Evolutionary conservation across 2,329 filamentous ascomycete genomes (phyloP), one percentile per base, ranked within the genome.

Genomic region (Aschersonia sp.): DNA sequence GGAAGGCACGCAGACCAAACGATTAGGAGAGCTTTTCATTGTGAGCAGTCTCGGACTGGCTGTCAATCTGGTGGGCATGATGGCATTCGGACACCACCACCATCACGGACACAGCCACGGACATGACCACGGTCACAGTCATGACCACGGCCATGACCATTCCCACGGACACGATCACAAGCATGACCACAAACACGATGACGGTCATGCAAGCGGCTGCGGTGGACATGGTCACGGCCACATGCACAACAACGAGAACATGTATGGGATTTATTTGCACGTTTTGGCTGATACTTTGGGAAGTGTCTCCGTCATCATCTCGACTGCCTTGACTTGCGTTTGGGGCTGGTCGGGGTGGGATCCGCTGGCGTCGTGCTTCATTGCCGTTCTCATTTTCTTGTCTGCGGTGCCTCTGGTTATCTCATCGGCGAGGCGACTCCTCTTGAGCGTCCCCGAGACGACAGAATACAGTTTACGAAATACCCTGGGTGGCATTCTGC

Each of bases 251-350:
- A 95, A 95, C 62, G 92, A 98, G 58, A 98, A 98, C 60, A 95
- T 98, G 89, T 69, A 92, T 56, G 92, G 92, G 10, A 97, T 98
- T 54, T 98, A 94, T 64, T 71, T 98, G 22, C 92, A 98, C 59
- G 86, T 98, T 45, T 73, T 97, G 31, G 92, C 92, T 5, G 92
- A 98, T 61, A 94, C 92, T 0, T 79, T 97, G 32, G 92, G 92
- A 30, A 95, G 89, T 47, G 84, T 89, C 1, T 92, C 92, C 1
- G 92, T 98, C 44, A 95, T 98, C 51, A 79, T 88, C 35, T 95
- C 88, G 6, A 98, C 92, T 0, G 69, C 87, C 1, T 71, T 97
- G 29, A 94, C 94, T 0, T 83, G 94, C 59, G 81, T 87, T 56
- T 84, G 86, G 59, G 84, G 85, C 12, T 97, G 90, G 88, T 77